A percentile compares a stretch with the other conserved stretches of the same genome.
These are phyloP conservation scores for Coelastrella sp. DNA, from an alignment of 139 green algal species.

Conservation along the genomic window DNA sequence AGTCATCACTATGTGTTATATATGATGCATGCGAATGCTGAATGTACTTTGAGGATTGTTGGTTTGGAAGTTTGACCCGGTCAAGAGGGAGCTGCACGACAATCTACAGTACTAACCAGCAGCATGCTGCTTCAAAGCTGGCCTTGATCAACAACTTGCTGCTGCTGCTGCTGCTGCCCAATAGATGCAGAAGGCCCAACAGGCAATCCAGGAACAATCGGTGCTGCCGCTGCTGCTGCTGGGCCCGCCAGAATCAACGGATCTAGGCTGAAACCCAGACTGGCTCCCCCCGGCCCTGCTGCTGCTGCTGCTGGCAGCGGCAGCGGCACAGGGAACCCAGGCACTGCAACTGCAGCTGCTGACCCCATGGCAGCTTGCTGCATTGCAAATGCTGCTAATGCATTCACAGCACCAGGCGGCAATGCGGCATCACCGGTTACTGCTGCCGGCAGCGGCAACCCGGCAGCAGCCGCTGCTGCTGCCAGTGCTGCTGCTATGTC, in stretches of 20 bases:
- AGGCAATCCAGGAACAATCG: neutral
- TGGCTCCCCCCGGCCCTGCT: neutral
- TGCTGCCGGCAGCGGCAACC: conserved; percentile 3
- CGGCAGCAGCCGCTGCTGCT: conserved; percentile 16
- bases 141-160: neutral
- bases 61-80: no score
- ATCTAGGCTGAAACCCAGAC: neutral
- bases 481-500: neutral
- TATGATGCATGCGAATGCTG: no score
- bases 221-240: neutral
- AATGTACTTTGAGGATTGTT: no score
- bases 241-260: neutral
- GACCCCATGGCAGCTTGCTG: neutral
- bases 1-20: no score
- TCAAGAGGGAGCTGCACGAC: neutral
- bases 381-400: neutral
- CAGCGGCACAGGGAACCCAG: neutral
- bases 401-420: neutral
- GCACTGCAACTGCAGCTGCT: neutral
- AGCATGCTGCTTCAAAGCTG: neutral
- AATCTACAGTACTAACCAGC: neutral
- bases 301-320: neutral
- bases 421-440: neutral
- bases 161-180: neutral
- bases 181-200: neutral